phyloP scores from a whole-genome alignment of 495 filamentous ascomycete species.

The Xylaria scruposa region DNA sequence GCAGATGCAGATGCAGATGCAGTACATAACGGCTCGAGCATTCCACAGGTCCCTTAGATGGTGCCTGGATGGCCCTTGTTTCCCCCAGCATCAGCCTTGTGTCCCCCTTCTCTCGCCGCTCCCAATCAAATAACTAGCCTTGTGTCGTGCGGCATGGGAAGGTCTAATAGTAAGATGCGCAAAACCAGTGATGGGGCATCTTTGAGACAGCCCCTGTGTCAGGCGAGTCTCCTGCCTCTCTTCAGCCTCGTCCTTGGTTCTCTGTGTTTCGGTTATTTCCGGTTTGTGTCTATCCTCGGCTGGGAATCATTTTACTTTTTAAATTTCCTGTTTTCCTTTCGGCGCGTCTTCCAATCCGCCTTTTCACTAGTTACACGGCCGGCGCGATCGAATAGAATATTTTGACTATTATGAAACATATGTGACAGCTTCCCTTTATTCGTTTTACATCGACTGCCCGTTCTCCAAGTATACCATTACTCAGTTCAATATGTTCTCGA shows the following conservation, averaged over 20 bases:
- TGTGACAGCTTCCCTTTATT: constrained; percentile 3
- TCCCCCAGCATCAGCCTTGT: constrained; percentile 18
- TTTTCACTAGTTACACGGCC: not conserved
- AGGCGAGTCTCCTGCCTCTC: constrained; percentile 29
- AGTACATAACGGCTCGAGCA: constrained; percentile 12
- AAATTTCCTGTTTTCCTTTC: constrained; percentile 13
- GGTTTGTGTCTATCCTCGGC: constrained; percentile 17
- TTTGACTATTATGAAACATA: not conserved
- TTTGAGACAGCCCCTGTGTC: constrained; percentile 47
- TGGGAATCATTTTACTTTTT: constrained; percentile 23
- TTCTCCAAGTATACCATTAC: not conserved
- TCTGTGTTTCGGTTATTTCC: constrained; percentile 29
- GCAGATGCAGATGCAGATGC: constrained; percentile 4
- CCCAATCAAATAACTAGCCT: constrained; percentile 19
- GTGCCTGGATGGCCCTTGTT: not conserved
- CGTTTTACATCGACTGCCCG: not conserved
- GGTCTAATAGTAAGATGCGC: not conserved
- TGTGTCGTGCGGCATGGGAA: constrained; percentile 4
- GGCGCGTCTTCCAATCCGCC: not conserved
- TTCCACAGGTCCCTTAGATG: not conserved
- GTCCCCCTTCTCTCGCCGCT: not conserved
- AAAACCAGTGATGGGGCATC: constrained; percentile 10
- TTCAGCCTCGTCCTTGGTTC: constrained; percentile 34
- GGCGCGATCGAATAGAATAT: not conserved
- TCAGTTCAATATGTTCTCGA: constrained; percentile 49